A percentile compares a stretch with the other conserved stretches of the same genome.
phyloP scores from a whole-genome alignment of 768 basidiomycete species.

The Serendipita vermifera region DNA sequence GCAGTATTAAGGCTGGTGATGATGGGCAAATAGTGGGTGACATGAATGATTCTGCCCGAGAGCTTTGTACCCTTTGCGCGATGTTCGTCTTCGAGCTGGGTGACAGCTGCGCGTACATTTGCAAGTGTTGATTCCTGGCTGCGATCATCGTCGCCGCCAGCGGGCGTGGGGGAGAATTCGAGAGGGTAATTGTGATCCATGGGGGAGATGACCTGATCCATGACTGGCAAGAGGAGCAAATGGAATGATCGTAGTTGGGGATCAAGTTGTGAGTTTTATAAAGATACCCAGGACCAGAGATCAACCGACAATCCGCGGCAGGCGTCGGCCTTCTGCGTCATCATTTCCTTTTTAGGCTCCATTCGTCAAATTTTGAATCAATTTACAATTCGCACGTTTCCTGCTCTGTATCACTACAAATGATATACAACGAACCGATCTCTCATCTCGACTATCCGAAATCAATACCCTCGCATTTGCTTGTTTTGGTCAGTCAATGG shows the following conservation, averaged over 20 bases:
- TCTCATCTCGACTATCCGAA: not conserved
- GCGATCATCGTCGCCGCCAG: not conserved
- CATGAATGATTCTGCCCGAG: slow-evolving; percentile 81
- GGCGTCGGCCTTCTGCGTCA: too few relatives aligned
- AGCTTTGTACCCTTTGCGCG: slow-evolving; percentile 55
- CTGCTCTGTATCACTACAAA: too few relatives aligned
- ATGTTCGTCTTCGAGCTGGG: slow-evolving; percentile 58
- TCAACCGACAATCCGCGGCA: too few relatives aligned
- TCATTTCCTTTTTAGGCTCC: too few relatives aligned
- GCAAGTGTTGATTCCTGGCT: slow-evolving; percentile 6
- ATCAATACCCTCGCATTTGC: slow-evolving; percentile 2
- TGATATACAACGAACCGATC: too few relatives aligned
- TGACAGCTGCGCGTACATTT: slow-evolving; percentile 54
- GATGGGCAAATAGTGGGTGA: slow-evolving; percentile 82
- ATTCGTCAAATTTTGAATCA: too few relatives aligned
- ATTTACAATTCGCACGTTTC: too few relatives aligned
- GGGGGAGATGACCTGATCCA: too few relatives aligned
- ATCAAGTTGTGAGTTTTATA: too few relatives aligned
- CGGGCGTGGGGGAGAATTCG: not conserved
- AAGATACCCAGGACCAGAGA: too few relatives aligned
- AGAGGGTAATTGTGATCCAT: slow-evolving; percentile 8
- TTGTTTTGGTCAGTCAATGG: slow-evolving; percentile 22
- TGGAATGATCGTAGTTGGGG: too few relatives aligned
- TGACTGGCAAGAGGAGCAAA: too few relatives aligned
- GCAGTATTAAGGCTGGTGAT: slow-evolving; percentile 40